Conservation (phyloP, 2,329 filamentous ascomycete genomes). For the Metarhizium robertsii region DNA sequence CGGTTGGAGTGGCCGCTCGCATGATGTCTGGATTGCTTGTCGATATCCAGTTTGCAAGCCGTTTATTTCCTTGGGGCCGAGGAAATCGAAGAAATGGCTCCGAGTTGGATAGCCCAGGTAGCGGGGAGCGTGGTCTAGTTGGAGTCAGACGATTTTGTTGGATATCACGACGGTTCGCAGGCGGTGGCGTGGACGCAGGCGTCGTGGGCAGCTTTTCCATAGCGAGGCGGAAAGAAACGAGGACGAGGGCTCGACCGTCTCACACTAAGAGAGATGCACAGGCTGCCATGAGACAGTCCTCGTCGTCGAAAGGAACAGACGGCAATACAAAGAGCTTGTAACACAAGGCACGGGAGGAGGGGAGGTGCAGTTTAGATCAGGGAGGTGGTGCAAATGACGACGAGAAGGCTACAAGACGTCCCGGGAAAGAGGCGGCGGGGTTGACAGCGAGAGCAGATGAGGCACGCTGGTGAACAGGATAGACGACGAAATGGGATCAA, state of each 20-base stretch:
- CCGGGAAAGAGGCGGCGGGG: background rate
- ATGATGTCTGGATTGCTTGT: constrained; percentile 49
- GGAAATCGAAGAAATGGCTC: constrained; percentile 47
- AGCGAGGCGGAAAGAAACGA: constrained; percentile 28
- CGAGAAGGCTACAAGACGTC: background rate
- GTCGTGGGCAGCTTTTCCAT: constrained; percentile 39
- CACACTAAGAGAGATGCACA: constrained; percentile 11
- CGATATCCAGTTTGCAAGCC: constrained; percentile 51
- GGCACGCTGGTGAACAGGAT: background rate
- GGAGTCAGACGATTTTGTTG: constrained; percentile 15
- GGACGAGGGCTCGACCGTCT: constrained; percentile 12
- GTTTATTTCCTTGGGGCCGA: constrained; percentile 42
- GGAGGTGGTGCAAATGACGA: constrained; percentile 1
- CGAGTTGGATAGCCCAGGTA: constrained; percentile 25
- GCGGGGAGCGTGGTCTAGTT: constrained; percentile 9
- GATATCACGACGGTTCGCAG: constrained; percentile 19
- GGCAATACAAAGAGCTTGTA: background rate
- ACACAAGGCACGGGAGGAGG: background rate
- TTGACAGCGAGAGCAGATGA: constrained; percentile 1
- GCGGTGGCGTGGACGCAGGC: constrained; percentile 18
- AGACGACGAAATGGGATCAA: background rate
- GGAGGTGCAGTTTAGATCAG: background rate
- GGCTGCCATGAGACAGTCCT: constrained; percentile 10
- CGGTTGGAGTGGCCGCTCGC: constrained; percentile 33
- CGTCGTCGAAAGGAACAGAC: background rate